These are phyloP conservation scores for Fragilariopsis cylindrus DNA, from an alignment of 108 stramenopile species.

Conservation along the genomic window DNA sequence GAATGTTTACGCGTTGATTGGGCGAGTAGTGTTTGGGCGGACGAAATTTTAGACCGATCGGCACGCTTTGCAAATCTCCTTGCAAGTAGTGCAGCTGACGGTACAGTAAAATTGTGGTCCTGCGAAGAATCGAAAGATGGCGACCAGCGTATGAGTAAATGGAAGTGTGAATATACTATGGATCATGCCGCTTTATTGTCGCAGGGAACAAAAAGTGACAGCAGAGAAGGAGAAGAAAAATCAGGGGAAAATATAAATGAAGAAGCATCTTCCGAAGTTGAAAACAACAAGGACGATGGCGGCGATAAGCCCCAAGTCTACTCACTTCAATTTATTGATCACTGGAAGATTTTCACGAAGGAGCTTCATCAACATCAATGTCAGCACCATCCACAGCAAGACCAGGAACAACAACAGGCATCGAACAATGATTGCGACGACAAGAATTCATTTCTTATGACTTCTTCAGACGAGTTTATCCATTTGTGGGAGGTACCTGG, in stretches of 20 bases:
- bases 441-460: conserved; percentile 58
- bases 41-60: conserved; percentile 26
- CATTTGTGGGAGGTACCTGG: conserved; percentile 66
- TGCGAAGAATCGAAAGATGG: conserved; percentile 26
- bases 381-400: neutral
- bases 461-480: conserved; percentile 78
- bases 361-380: neutral
- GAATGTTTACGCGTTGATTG: conserved; percentile 85
- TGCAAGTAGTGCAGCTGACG: conserved; percentile 48
- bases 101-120: conserved; percentile 33
- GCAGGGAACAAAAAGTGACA: neutral
- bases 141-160: conserved; percentile 10
- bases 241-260: conserved; percentile 28
- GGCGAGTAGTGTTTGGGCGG: conserved; percentile 43
- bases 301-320: conserved; percentile 81
- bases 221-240: neutral
- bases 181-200: conserved; percentile 57
- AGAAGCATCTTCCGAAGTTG: conserved; percentile 30
- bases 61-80: conserved; percentile 24
- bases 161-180: conserved; percentile 29
- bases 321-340: conserved; percentile 76
- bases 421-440: conserved; percentile 4
- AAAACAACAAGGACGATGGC: conserved; percentile 27
- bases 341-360: conserved; percentile 48
- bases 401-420: neutral